Base-by-base conservation (phyloP, 176 grass and related monocot species). In the Aegilops umbellulata region DNA sequence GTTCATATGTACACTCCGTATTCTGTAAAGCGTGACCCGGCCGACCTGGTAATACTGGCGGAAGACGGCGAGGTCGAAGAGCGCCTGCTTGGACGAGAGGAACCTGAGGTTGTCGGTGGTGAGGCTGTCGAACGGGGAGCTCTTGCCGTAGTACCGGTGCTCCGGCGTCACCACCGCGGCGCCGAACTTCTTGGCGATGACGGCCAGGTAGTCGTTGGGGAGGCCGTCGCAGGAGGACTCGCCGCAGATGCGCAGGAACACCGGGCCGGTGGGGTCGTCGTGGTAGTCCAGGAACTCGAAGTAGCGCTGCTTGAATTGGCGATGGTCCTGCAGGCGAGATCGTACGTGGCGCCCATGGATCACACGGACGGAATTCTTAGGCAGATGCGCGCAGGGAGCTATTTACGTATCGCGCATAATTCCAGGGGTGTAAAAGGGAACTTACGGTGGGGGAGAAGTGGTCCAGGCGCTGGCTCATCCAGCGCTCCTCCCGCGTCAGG, bases 111-210 rank as follows among this genome's bases (percentile, higher is more conserved):
- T 98, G 32, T 91, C 67, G 42, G 93, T 94, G 65, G 79, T 85
- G 10, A 98, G 82, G 46, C 41, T 38, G 79, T 94, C 24, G 86
- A 95, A 98, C 60, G 93, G 96, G 49, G 96, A 94, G 69, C 96
- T 98, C 90, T 95, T 98, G 14, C 96, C 96, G 67, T 98, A 98
- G 79, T 95, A 98, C 69, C 93, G 84, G 92, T 98, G 96, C 86
- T 98, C 96, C 78, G 91, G 90, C 76, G 93, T 68, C 63, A 98
- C 96, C 86, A 98, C 79, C 46, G 96, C 91, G 1, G 93, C 92
- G 53, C 96, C 93, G 44, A 98, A 98, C 83, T 98, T 98, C 81
- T 95, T 95, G 81, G 96, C 92, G 10, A 98, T 68, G 16, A 98
- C 93, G 69, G 96, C 86, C 71, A 71, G 16, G 88, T 95, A 98